phyloP scores from a whole-genome alignment of 2,329 filamentous ascomycete species.

The Exophiala aquamarina region DNA sequence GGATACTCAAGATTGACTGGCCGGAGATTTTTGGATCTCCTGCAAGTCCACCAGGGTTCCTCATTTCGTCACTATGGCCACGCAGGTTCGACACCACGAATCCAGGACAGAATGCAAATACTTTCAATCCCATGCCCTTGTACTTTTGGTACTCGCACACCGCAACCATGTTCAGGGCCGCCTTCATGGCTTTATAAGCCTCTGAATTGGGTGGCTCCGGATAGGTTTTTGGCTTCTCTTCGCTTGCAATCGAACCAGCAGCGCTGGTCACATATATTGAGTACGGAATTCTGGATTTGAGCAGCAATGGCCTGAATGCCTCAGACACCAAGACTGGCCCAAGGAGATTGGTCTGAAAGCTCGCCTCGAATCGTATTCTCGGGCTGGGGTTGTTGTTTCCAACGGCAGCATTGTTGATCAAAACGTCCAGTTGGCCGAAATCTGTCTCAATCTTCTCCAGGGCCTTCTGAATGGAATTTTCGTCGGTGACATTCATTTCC shows the following conservation, averaged over 20 bases:
- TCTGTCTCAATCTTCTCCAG: constrained; percentile 27
- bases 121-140: constrained; percentile 47
- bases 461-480: constrained; percentile 31
- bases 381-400: constrained; percentile 10
- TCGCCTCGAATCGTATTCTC: constrained; percentile 29
- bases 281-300: constrained; percentile 30
- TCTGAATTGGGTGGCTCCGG: constrained; percentile 51
- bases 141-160: constrained; percentile 46
- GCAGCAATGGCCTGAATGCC: constrained; percentile 35
- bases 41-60: constrained; percentile 25
- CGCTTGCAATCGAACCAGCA: constrained; percentile 32
- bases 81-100: constrained; percentile 47
- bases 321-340: constrained; percentile 36
- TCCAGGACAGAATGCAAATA: constrained; percentile 48
- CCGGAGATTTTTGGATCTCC: constrained; percentile 39
- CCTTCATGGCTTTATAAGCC: constrained; percentile 22
- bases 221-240: constrained; percentile 15
- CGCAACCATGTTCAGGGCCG: constrained; percentile 52
- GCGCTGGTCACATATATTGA: constrained; percentile 38
- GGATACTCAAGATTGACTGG: constrained; percentile 39
- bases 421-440: constrained; percentile 34
- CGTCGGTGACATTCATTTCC: constrained; percentile 33
- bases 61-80: constrained; percentile 34
- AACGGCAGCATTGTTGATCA: constrained; percentile 36
- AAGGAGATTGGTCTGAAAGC: constrained; percentile 39